Conservation (phyloP, 371 early-diverging fungal species). For the Lichtheimia hyalospora region DNA sequence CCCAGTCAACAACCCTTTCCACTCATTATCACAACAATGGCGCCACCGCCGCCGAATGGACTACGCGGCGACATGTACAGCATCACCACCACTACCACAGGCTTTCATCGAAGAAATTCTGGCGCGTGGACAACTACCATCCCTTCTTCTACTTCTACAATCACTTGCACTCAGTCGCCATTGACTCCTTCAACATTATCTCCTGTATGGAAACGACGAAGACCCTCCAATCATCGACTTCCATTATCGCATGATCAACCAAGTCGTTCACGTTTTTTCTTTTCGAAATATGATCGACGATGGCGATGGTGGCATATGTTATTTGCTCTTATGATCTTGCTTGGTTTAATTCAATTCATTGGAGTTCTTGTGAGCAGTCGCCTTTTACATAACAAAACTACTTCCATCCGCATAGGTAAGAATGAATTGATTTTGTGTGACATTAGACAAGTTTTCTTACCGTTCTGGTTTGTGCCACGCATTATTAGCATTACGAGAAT, state of each 20-base stretch:
- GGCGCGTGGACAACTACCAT: not conserved
- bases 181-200: not conserved
- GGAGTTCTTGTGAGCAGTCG: constrained; percentile 39
- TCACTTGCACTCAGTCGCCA: constrained; percentile 2
- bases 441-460: constrained; percentile 15
- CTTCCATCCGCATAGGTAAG: constrained; percentile 57
- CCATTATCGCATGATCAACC: constrained; percentile 1
- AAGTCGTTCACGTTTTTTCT: constrained; percentile 1
- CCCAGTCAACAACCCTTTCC: not conserved
- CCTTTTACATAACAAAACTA: constrained; percentile 36
- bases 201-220: constrained; percentile 2
- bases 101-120: constrained; percentile 1
- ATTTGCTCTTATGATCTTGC: constrained; percentile 31
- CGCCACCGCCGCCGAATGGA: constrained; percentile 17
- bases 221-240: constrained; percentile 2
- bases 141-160: constrained; percentile 2
- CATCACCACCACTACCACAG: not conserved
- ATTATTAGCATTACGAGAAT: constrained; percentile 35
- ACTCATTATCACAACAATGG: constrained; percentile 8
- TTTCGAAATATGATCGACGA: constrained; percentile 20
- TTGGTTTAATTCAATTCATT: constrained; percentile 38
- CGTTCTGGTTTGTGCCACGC: not conserved
- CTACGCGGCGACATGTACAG: constrained; percentile 9
- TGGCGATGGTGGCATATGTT: constrained; percentile 63
- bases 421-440: constrained; percentile 10